Conservation (phyloP, 2,329 filamentous ascomycete genomes). For the Thielaviopsis cerberus region DNA sequence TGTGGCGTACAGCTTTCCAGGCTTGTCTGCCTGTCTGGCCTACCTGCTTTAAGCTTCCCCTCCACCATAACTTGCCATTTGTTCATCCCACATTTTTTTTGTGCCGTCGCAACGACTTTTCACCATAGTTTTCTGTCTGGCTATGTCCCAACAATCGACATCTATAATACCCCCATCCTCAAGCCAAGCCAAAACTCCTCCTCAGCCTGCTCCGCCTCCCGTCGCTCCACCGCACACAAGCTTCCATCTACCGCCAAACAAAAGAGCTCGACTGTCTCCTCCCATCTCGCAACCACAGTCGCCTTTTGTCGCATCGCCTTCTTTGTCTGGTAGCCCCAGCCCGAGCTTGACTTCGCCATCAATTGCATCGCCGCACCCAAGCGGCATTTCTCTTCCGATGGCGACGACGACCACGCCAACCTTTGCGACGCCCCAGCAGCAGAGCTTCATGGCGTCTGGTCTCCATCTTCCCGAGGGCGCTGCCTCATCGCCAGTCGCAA, state of each 20-base stretch:
- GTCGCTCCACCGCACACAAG: constrained; percentile 33
- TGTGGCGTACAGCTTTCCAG: constrained; percentile 26
- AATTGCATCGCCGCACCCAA: constrained; percentile 13
- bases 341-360: constrained; percentile 21
- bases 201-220: constrained; percentile 43
- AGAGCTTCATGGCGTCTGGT: constrained; percentile 8
- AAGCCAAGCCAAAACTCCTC: constrained; percentile 19
- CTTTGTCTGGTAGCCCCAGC: constrained; percentile 28
- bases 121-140: background rate
- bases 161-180: background rate
- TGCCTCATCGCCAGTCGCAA: constrained; percentile 11
- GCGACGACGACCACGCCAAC: constrained; percentile 8
- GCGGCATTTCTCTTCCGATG: constrained; percentile 3
- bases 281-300: constrained; percentile 48
- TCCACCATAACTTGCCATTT: constrained; percentile 1
- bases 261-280: constrained; percentile 54
- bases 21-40: constrained; percentile 30
- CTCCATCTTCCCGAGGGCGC: constrained; percentile 14
- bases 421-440: constrained; percentile 6
- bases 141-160: constrained; percentile 5
- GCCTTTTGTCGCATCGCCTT: constrained; percentile 35
- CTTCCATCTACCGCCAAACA: constrained; percentile 46
- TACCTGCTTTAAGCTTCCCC: constrained; percentile 3
- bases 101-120: background rate
- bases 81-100: constrained; percentile 7